Evolutionary conservation across 2,329 filamentous ascomycete species (phyloP).

Genomic region (Penicillium sp.): DNA sequence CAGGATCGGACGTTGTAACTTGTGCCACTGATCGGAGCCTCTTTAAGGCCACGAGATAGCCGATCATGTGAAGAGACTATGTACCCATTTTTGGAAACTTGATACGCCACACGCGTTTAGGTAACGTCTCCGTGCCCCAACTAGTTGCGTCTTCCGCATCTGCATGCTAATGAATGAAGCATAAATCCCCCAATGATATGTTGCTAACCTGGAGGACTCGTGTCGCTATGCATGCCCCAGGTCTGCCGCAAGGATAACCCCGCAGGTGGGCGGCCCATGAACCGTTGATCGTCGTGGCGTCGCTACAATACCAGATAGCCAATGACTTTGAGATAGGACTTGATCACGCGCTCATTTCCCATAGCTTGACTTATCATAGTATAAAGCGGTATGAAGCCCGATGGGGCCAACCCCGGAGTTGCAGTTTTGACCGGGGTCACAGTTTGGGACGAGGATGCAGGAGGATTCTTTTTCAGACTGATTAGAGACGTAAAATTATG

Average conservation of each 20-base stretch:
- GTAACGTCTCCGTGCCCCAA: neutral
- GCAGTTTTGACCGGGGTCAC: neutral
- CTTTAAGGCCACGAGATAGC: constrained; percentile 18
- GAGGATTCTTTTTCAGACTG: neutral
- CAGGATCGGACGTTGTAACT: constrained; percentile 9
- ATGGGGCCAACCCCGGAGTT: neutral
- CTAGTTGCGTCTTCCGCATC: neutral
- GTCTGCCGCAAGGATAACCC: constrained; percentile 19
- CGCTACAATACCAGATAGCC: constrained; percentile 8
- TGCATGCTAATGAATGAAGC: neutral
- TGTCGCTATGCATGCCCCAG: constrained; percentile 17
- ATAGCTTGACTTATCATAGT: neutral
- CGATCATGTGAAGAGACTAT: constrained; percentile 27
- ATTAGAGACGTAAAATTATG: neutral
- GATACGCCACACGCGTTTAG: neutral
- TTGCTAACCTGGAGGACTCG: constrained; percentile 6
- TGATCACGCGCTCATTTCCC: neutral
- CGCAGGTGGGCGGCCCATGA: constrained; percentile 18
- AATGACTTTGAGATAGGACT: constrained; percentile 1
- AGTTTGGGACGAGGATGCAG: neutral
- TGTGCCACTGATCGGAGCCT: constrained; percentile 14
- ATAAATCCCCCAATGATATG: constrained; percentile 6
- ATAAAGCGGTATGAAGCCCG: neutral
- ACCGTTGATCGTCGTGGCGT: constrained; percentile 9
- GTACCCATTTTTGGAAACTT: neutral